These are phyloP conservation scores for Graphiopsis chlorocephala DNA, from an alignment of 2,329 filamentous ascomycete genomes.

Conservation along the genomic window DNA sequence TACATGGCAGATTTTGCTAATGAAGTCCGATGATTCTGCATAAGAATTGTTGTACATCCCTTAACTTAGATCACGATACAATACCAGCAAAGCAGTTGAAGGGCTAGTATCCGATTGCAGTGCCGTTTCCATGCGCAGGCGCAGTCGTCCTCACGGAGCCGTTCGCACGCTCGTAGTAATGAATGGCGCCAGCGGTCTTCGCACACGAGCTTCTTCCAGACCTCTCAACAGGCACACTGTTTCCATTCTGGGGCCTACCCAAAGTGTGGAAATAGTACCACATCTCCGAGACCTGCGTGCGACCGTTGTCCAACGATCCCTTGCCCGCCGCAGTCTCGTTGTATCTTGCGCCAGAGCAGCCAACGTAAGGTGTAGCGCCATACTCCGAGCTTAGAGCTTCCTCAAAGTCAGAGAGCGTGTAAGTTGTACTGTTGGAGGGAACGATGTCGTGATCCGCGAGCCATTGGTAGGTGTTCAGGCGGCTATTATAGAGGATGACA, in stretches of 20 bases:
- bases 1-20: not conserved
- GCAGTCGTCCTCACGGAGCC: constrained; percentile 4
- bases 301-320: constrained; percentile 53
- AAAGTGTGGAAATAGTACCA: constrained; percentile 66
- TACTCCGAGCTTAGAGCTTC: constrained; percentile 49
- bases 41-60: too few species aligned
- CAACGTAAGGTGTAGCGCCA: constrained; percentile 58
- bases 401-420: constrained; percentile 55
- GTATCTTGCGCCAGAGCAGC: constrained; percentile 59
- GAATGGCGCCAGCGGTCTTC: constrained; percentile 50
- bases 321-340: constrained; percentile 59
- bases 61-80: not conserved
- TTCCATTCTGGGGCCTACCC: constrained; percentile 55
- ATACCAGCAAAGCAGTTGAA: not conserved
- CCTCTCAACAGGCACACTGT: constrained; percentile 49
- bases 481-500: constrained; percentile 55
- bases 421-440: constrained; percentile 58
- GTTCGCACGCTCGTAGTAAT: constrained; percentile 49
- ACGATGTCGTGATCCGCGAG: constrained; percentile 53
- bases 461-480: constrained; percentile 61
- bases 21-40: not conserved
- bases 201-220: constrained; percentile 56
- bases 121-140: not conserved
- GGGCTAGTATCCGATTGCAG: not conserved
- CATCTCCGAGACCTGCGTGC: constrained; percentile 58